phyloP scores from a whole-genome alignment of 2,329 filamentous ascomycete genomes.

The Ophiocordyceps camponoti-saundersi region DNA sequence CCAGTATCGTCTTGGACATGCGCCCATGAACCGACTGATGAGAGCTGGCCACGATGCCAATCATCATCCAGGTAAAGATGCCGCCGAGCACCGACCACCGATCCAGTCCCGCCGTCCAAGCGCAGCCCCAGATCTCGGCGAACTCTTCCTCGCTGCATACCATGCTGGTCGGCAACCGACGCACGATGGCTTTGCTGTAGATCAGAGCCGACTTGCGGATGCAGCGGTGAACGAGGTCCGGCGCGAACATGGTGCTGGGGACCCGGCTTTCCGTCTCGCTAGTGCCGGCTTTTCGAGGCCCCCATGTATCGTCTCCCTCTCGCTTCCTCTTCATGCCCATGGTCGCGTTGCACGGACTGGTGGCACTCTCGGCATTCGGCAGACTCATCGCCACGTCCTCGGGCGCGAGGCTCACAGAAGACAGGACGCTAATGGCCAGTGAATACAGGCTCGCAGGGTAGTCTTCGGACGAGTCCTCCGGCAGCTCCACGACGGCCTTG shows the following conservation, averaged over 20 bases:
- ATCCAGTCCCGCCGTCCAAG: slow-evolving; percentile 28
- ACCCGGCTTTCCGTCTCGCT: slow-evolving; percentile 1
- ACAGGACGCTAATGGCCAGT: slow-evolving; percentile 21
- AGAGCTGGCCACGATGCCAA: slow-evolving; percentile 23
- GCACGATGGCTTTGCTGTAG: slow-evolving; percentile 27
- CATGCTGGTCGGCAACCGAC: slow-evolving; percentile 22
- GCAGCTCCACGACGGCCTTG: slow-evolving; percentile 22
- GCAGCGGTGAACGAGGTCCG: slow-evolving; percentile 28
- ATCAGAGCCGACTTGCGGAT: slow-evolving; percentile 28
- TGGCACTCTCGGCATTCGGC: not conserved
- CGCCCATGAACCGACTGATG: slow-evolving; percentile 21
- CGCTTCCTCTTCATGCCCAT: slow-evolving; percentile 5
- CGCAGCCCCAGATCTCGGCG: slow-evolving; percentile 24
- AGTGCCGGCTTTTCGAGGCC: slow-evolving; percentile 2
- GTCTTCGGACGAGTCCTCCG: slow-evolving; percentile 13
- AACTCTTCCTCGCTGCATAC: slow-evolving; percentile 23
- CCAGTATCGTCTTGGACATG: slow-evolving; percentile 27
- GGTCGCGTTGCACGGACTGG: not conserved
- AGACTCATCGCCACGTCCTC: slow-evolving; percentile 8
- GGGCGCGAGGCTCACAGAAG: slow-evolving; percentile 18
- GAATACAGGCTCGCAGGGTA: slow-evolving; percentile 21
- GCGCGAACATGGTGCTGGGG: slow-evolving; percentile 6
- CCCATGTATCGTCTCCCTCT: slow-evolving; percentile 2
- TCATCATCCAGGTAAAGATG: slow-evolving; percentile 29
- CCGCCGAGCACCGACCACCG: slow-evolving; percentile 29